A percentile compares a stretch with the other conserved stretches of the same genome.
Evolutionary conservation across 257 asterid genomes (phyloP).

Genomic region (Eustoma russellianum): DNA sequence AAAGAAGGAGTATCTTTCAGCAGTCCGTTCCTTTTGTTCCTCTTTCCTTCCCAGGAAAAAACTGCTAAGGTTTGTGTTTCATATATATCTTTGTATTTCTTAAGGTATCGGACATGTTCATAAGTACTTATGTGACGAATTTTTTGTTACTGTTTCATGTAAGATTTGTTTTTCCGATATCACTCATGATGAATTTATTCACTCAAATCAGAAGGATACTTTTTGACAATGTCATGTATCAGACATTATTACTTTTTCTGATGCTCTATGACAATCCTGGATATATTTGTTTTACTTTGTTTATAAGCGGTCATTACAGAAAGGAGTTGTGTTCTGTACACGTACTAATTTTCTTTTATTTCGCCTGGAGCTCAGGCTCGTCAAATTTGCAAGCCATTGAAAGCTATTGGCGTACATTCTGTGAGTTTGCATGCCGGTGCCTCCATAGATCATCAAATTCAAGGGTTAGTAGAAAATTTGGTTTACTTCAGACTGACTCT

Average conservation of each 20-base stretch:
- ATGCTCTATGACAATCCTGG: background rate
- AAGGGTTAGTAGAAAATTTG: conserved; percentile 44
- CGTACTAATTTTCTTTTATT: conserved; percentile 5
- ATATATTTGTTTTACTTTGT: background rate
- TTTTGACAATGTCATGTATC: background rate
- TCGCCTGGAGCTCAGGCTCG: conserved; percentile 39
- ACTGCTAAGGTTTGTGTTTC: conserved; percentile 52
- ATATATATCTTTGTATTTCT: background rate
- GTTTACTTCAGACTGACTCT: conserved; percentile 1
- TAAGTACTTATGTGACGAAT: no score
- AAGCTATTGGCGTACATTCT: conserved; percentile 49
- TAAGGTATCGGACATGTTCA: background rate
- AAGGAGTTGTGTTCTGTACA: no score
- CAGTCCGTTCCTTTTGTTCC: conserved; percentile 62
- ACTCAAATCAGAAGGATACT: no score
- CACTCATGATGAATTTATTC: no score
- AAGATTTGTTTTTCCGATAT: no score
- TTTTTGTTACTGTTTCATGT: no score
- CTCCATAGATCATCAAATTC: conserved; percentile 69
- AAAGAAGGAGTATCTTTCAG: conserved; percentile 49
- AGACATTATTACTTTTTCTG: background rate
- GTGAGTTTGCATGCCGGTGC: conserved; percentile 84
- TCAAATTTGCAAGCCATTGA: conserved; percentile 57
- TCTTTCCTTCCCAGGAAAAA: conserved; percentile 77
- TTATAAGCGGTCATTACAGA: no score